Percentiles rank a stretch among this genome's conserved stretches.
Conservation (phyloP, 2,329 filamentous ascomycete genomes). For the Ceratocystis alfenasii region DNA sequence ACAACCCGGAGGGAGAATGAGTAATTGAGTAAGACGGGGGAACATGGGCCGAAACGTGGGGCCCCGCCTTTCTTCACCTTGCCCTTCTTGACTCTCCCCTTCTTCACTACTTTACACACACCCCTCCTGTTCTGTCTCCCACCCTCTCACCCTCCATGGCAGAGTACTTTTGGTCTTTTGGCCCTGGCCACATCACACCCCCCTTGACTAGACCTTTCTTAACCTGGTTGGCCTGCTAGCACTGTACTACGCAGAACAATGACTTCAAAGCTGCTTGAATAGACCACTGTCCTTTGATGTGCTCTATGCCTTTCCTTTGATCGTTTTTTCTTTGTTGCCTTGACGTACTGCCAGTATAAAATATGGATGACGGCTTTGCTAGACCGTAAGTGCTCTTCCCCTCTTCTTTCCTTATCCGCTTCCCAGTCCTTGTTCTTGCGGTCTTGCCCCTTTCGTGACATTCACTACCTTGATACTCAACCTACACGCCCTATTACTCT, state of each 20-base stretch:
- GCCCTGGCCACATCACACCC: not conserved
- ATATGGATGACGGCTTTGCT: constrained; percentile 1
- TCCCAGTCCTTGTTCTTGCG: too few relatives aligned
- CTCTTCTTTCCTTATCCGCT: not conserved
- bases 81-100: not conserved
- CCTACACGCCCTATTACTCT: too few relatives aligned
- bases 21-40: too few relatives aligned
- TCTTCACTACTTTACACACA: not conserved
- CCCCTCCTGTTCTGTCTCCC: not conserved
- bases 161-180: not conserved
- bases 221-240: not conserved
- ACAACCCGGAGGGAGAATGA: too few relatives aligned
- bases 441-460: not conserved
- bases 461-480: not conserved
- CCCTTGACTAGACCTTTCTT: not conserved
- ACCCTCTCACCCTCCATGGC: not conserved
- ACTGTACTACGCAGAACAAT: not conserved
- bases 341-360: not conserved
- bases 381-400: constrained; percentile 13
- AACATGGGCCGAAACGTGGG: too few relatives aligned
- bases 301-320: not conserved
- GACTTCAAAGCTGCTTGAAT: not conserved
- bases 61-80: not conserved
- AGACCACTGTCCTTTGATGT: not conserved
- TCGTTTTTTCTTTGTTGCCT: not conserved